Base-by-base conservation (phyloP, 306 rosid species). In the Prunus davidiana region DNA sequence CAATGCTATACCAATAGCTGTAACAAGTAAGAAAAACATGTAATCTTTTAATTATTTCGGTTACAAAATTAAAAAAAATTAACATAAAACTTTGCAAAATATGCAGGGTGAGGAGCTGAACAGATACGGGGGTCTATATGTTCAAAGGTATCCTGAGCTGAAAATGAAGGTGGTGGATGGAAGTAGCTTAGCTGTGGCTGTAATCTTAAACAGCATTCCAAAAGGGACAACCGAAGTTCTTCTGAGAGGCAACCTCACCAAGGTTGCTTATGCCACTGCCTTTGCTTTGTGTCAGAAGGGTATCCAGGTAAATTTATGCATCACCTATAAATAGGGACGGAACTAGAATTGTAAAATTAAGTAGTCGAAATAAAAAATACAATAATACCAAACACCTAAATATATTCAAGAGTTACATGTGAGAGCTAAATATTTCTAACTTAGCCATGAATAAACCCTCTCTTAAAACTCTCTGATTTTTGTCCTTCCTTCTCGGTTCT, bases 151-250 rank as follows among this genome's bases (percentile, higher is more conserved):
- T 74, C 93, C 96, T 41, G 49, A 82, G 58, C 79, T 93, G 6
- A 86, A 80, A n/a, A 77, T 91, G 27, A 93, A 74, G 82, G 47
- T 93, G 71, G 98, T 93, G 3, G 98, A 93, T 85, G 96, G 93
- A 2, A 89, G 94, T 22, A 87, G 91, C 67, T 82, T 91, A 15
- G 91, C 82, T 6, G 93, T 79, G 73, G 93, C 88, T 55, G 25
- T 85, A 41, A 76, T 93, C 24, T 81, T 91, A 16, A 84, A 91
- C 64, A 82, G 12, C 66, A 85, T 91, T 79, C 95, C 91, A 1
- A 84, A 89, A 71, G 88, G 80, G 55, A 85, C 95, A 16, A 79
- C 88, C 22, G 89, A 91, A 77, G 93, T 93, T 0, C 64, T 91
- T 5, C 83, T 93, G 1, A 85, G 82, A 50, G 97, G 97, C 12